phyloP scores from a whole-genome alignment of 2,329 filamentous ascomycete genomes.

The Reticulascus tulasneorum region DNA sequence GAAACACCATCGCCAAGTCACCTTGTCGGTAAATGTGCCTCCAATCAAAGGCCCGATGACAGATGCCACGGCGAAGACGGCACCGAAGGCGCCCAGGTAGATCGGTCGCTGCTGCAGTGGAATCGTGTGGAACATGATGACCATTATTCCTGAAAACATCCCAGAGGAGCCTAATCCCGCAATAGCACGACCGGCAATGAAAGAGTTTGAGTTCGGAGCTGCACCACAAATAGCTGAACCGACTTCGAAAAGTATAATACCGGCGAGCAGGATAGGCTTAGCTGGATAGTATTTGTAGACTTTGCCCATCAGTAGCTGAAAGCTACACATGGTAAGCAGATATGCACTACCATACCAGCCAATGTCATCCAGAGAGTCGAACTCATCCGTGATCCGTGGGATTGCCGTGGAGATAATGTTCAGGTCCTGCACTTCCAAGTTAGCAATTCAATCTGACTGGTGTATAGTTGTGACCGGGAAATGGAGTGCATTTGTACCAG shows the following conservation, averaged over 20 bases:
- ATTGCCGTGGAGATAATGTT: conserved; percentile 45
- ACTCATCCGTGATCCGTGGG: conserved; percentile 28
- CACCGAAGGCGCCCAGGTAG: conserved; percentile 49
- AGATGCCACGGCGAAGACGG: conserved; percentile 62
- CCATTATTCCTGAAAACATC: conserved; percentile 43
- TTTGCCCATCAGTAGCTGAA: conserved; percentile 24
- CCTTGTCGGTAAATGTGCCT: conserved; percentile 60
- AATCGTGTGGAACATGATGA: conserved; percentile 53
- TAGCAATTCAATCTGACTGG: too few relatives aligned
- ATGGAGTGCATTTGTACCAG: conserved; percentile 10
- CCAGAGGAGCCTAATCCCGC: conserved; percentile 30
- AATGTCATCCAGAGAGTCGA: conserved; percentile 35
- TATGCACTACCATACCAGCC: conserved; percentile 42
- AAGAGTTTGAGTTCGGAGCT: conserved; percentile 23
- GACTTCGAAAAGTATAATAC: conserved; percentile 19
- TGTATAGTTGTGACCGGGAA: fast-evolving
- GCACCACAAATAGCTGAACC: conserved; percentile 26
- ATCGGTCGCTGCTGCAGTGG: conserved; percentile 45
- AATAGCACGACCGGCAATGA: conserved; percentile 32
- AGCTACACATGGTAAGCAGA: conserved; percentile 23
- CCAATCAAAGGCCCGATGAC: conserved; percentile 64
- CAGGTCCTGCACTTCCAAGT: conserved; percentile 31
- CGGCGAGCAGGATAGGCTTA: conserved; percentile 19
- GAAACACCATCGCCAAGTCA: conserved; percentile 66
- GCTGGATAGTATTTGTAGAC: conserved; percentile 21